Evolutionary conservation across 1,284 basidiomycete genomes (phyloP).

Genomic region (Mycena sp.): DNA sequence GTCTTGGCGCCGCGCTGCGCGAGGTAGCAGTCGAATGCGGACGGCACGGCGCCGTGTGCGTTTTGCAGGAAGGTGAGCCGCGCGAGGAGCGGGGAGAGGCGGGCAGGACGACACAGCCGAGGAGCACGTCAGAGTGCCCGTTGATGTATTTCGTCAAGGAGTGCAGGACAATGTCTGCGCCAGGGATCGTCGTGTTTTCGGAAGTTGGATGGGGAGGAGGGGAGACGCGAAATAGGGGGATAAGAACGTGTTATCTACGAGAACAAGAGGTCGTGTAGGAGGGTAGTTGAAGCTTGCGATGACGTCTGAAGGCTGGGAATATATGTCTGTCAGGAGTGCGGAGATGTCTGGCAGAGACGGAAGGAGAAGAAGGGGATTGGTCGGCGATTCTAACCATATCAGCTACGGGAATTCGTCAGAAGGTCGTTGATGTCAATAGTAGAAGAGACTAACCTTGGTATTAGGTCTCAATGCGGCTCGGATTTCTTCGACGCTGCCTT

Average conservation of each 20-base stretch:
- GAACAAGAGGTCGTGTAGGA: slow-evolving; percentile 68
- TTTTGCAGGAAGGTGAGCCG: slow-evolving; percentile 92
- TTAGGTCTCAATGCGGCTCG: slow-evolving; percentile 74
- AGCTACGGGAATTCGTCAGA: slow-evolving; percentile 57
- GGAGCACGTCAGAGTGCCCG: slow-evolving; percentile 92
- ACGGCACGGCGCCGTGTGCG: slow-evolving; percentile 89
- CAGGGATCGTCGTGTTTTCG: slow-evolving; percentile 38
- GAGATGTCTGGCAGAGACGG: slow-evolving; percentile 31
- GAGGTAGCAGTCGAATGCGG: slow-evolving; percentile 91
- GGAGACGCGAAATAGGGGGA: slow-evolving; percentile 94
- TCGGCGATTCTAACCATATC: slow-evolving; percentile 97
- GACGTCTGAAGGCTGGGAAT: slow-evolving; percentile 58
- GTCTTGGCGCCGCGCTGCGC: slow-evolving; percentile 94
- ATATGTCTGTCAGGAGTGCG: slow-evolving; percentile 28
- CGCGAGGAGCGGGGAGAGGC: slow-evolving; percentile 53
- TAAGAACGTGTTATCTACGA: slow-evolving; percentile 94
- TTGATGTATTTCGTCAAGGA: slow-evolving; percentile 93
- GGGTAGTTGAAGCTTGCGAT: slow-evolving; percentile 67
- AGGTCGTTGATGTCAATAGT: background rate
- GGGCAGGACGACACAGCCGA: slow-evolving; percentile 84
- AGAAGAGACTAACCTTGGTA: slow-evolving; percentile 74
- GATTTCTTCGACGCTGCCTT: slow-evolving; percentile 74
- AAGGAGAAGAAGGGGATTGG: slow-evolving; percentile 93
- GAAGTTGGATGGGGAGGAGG: slow-evolving; percentile 60
- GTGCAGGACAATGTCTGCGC: slow-evolving; percentile 87